Base-by-base conservation (phyloP, 257 asterid genomes). In the Schizonepeta tenuifolia region DNA sequence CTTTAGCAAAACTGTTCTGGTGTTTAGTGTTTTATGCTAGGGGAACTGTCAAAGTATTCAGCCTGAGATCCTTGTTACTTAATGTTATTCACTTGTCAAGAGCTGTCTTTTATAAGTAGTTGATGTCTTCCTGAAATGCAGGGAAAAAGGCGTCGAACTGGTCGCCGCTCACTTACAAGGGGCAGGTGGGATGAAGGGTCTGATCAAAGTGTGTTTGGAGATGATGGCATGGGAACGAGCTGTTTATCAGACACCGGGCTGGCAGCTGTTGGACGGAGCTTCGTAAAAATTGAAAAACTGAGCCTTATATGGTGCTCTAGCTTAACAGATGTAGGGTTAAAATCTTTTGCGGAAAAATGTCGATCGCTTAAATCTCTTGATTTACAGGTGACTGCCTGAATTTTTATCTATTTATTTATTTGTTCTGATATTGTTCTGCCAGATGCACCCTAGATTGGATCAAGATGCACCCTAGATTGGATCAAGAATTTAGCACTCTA, bases 301-400 rank as follows among this genome's bases (percentile, higher is more conserved):
- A 89, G 92, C 88, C 86, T 93, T 67, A 80, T 89, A 78, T 86
- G 96, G 96, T 90, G 97, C 79, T 89, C 96, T 53, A 86, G 82
- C 80, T 78, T 88, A 60, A 86, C 96, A 33, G 88, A 84, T 77
- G 67, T 69, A 12, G 98, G 97, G 71, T 78, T 93, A 72, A 82
- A 66, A 76, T 89, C 93, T 65, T 74, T 93, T 46, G 92, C 96
- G 51, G 86, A 82, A 76, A 86, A 78, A 68, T 90, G 96, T 72
- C 80, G 41, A 69, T 64, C 78, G 12, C 85, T 93, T 64, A 90
- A 77, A 68, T 82, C 92, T 9, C 73, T 93, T 87, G 96, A 90
- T 79, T 83, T 93, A 63, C 98, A 88, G 98, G 98, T 93, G 78
- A 78, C 50, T 62, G n/a, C 62, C 22, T 36, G 60, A 56, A 58